Base-by-base conservation (phyloP, 1,139 yeast genomes). In the Sugiyamaella sp. region DNA sequence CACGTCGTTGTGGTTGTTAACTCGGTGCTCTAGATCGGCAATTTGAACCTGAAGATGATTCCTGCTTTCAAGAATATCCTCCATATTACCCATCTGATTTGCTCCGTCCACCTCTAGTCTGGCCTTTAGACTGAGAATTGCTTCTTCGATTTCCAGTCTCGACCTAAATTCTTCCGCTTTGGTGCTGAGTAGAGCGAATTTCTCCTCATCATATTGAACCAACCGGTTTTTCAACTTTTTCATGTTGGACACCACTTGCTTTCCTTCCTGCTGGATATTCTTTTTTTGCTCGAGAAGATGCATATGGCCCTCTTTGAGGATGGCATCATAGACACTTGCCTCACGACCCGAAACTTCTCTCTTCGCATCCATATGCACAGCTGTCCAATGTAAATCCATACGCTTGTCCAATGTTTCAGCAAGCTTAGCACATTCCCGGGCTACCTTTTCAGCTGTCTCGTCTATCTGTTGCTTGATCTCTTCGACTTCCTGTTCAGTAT, bases 381-480 rank as follows among this genome's bases (percentile, higher is more conserved):
- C 5, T 14, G 16, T 9, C 3, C 22, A 38, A 9, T 39, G 10
- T 8, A 14, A 6, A 25, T 40, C 53, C 32, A 56, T 59, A 16
- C 56, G 46, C 25, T 47, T 46, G 24, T 57, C 59, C 32, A 59
- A 47, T 27, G 43, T 50, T 12, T 59, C 61, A 4, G 62, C 52
- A 37, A 62, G 54, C 2, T 52, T 46, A 1, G 60, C 53, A 4
- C 65, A 38, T 6, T 56, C 51, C 2, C 60, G 53, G 3, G 57
- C 56, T 38, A 64, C 59, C 1, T 51, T 54, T 16, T 59, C 51
- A 3, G 64, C 17, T 4, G 54, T 59, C 4, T 17, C 20, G 1
- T 44, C 32, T 27, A 46, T 35, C 20, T 46, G 45, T n/a, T 22
- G 51, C 21, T 39, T 39, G 20, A 49, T 24, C 10, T 49, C 27